Conservation (phyloP, 1,284 basidiomycete species). For the Apiotrichum laibachii region DNA sequence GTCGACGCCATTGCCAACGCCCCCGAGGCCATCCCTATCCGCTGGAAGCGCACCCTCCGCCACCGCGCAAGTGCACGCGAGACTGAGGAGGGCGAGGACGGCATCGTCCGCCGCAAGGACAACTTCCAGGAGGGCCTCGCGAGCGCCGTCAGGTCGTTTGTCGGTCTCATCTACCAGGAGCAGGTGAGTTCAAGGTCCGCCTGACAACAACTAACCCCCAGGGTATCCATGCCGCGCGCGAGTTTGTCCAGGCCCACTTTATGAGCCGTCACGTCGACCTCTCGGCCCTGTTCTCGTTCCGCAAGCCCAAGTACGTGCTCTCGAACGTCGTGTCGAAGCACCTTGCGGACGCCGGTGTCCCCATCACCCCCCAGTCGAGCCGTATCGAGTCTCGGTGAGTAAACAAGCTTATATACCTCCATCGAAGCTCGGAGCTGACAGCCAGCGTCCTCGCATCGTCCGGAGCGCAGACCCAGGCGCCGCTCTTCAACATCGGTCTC, state of each 20-base stretch:
- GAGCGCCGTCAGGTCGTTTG: conserved; percentile 53
- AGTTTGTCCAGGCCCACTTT: conserved; percentile 83
- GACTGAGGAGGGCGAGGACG: conserved; percentile 14
- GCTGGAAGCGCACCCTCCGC: conserved; percentile 64
- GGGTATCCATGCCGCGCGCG: conserved; percentile 73
- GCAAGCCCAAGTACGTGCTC: conserved; percentile 76
- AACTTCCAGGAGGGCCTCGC: conserved; percentile 41
- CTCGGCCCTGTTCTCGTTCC: conserved; percentile 80
- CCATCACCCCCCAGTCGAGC: conserved; percentile 56
- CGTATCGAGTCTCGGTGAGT: conserved; percentile 59
- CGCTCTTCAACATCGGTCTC: conserved; percentile 89
- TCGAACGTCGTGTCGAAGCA: conserved; percentile 74
- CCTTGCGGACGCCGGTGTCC: conserved; percentile 54
- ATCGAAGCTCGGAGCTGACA: too few species aligned
- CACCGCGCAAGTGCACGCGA: conserved; percentile 56
- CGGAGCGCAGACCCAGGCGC: conserved; percentile 80
- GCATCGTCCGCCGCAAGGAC: conserved; percentile 18
- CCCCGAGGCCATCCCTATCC: conserved; percentile 29
- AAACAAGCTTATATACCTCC: too few species aligned
- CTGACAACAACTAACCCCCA: conserved; percentile 49
- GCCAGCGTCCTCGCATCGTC: conserved; percentile 82
- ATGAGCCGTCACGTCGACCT: conserved; percentile 78
- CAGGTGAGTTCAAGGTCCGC: conserved; percentile 43
- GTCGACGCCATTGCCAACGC: conserved; percentile 8
- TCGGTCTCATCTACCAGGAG: conserved; percentile 57